Evolutionary conservation across 2,329 filamentous ascomycete genomes (phyloP).

Genomic region (Coleophoma eucalyptorum): DNA sequence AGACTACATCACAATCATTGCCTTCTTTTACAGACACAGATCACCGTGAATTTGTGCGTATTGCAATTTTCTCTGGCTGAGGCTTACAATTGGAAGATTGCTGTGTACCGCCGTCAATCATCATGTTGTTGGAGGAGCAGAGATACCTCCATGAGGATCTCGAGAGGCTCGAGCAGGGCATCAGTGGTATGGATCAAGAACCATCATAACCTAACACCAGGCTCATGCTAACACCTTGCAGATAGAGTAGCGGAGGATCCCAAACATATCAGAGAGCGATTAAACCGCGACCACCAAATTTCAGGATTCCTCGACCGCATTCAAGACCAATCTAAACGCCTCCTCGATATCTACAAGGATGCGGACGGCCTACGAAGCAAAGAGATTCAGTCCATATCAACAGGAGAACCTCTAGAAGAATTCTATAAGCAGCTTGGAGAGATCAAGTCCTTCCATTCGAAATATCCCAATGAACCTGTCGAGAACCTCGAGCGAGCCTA

Average conservation of each 20-base stretch:
- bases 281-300: conserved; percentile 91
- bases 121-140: conserved; percentile 87
- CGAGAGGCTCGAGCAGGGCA: conserved; percentile 90
- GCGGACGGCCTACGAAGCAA: conserved; percentile 64
- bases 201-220: no score
- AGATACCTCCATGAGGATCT: conserved; percentile 93
- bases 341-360: conserved; percentile 83
- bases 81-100: no score
- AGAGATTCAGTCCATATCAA: conserved; percentile 81
- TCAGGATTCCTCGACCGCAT: conserved; percentile 83
- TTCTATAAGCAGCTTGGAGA: conserved; percentile 83
- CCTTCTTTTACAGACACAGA: neutral
- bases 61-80: neutral
- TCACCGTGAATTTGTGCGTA: neutral
- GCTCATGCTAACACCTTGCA: no score
- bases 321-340: conserved; percentile 75
- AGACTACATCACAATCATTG: neutral
- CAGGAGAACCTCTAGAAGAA: conserved; percentile 81
- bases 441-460: conserved; percentile 82
- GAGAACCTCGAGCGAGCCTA: conserved; percentile 95
- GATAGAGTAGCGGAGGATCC: conserved; percentile 10
- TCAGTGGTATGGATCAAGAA: conserved; percentile 66
- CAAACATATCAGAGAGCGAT: conserved; percentile 74
- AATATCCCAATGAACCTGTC: conserved; percentile 90
- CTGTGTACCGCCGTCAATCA: conserved; percentile 8